These are phyloP conservation scores for Lycium barbarum DNA, from an alignment of 257 asterid species.

Conservation along the genomic window DNA sequence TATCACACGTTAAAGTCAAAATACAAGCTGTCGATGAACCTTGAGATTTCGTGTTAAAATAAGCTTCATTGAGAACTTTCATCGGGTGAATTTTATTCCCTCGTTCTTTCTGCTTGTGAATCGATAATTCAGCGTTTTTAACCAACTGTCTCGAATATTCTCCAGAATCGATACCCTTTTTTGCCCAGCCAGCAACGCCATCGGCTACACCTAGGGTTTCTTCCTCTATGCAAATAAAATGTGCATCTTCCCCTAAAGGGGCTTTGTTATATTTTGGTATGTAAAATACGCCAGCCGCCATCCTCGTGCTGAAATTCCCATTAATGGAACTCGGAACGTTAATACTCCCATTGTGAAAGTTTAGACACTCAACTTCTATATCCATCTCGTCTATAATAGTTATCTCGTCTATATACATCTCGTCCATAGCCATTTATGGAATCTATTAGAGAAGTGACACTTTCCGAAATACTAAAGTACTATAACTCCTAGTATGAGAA, in stretches of 20 bases:
- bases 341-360: background rate
- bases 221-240: constrained; percentile 20
- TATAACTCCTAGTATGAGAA: background rate
- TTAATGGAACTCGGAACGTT: background rate
- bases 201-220: constrained; percentile 45
- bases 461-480: background rate
- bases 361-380: background rate
- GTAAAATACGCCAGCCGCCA: constrained; percentile 31
- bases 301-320: background rate
- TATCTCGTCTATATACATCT: background rate
- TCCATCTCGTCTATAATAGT: background rate
- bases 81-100: background rate
- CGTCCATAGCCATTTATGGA: background rate
- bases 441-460: background rate
- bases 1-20: constrained; percentile 16
- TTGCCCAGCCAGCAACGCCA: constrained; percentile 44
- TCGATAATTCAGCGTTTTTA: background rate
- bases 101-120: background rate
- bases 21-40: constrained; percentile 45
- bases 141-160: constrained; percentile 39
- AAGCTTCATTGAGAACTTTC: constrained; percentile 28
- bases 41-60: constrained; percentile 20
- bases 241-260: constrained; percentile 46
- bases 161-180: constrained; percentile 38
- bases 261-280: constrained; percentile 33